Evolutionary conservation across 441 rosid species (phyloP), one percentile per base, ranked within the genome.

Genomic region (Rhodomyrtus psidioides): DNA sequence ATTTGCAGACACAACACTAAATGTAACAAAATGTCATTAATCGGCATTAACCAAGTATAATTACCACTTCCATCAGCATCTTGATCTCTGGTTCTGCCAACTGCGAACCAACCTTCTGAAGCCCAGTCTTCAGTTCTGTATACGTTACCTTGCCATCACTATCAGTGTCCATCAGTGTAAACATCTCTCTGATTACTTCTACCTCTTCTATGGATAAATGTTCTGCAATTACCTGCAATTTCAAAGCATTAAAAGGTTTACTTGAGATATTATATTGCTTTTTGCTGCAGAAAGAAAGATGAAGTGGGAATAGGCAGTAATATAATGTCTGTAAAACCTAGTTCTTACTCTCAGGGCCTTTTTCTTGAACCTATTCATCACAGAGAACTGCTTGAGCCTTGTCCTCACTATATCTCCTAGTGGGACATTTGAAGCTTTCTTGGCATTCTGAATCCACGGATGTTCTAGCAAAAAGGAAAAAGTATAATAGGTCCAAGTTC

Each of bases 61-160:
- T 89, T 94, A 96, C 98, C 95, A 94, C 98, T 97, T 97, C 98
- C 99, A 97, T 96, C 87, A 97, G 90, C 98, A 96, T 94, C 94
- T 91, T 96, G 86, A 97, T 96, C 94, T 97, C 99, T 1, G 98
- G 94, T 89, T 97, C 99, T 62, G 92, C 98, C 89, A 97, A 89
- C 86, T 97, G 95, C n/a, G 98, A 96, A 85, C 99, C 98, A 59
- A 96, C 98, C 90, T 93, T 95, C 86, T 92, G 95, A 87, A 97
- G 98, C 86, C 99, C 99, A 83, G 97, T 92, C 91, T 90, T 94
- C 89, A 97, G 90, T 88, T 97, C 98, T 59, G 88, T 94, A 84
- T 92, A 96, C 6, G 97, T 87, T 85, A 97, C 92, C 92, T 92
- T 95, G 82, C 99, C 99, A 89, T 96, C 98, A 82, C 90, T 91